Evolutionary conservation across 1,284 basidiomycete genomes (phyloP).

Genomic region (Papiliotrema terrestris): DNA sequence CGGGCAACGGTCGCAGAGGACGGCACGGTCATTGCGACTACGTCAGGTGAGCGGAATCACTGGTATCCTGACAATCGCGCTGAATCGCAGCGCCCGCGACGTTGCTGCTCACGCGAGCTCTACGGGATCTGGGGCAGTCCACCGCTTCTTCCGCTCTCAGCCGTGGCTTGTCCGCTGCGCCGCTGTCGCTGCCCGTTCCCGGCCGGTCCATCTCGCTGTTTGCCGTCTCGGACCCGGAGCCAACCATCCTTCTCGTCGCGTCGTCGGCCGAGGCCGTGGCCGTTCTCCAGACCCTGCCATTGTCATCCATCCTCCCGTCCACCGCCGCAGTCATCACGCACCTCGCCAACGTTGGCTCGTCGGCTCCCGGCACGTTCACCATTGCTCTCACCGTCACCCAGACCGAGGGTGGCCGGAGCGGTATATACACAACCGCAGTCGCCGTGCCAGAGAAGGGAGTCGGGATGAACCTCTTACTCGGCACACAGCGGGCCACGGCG

Average conservation of each 20-base stretch:
- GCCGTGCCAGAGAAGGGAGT: conserved; percentile 30
- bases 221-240: conserved; percentile 21
- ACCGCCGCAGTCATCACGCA: conserved; percentile 21
- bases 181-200: conserved; percentile 18
- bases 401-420: conserved; percentile 21
- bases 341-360: conserved; percentile 20
- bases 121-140: background rate
- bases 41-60: background rate
- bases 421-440: conserved; percentile 37
- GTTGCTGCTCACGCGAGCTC: conserved; percentile 3
- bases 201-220: conserved; percentile 22
- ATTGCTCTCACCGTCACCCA: conserved; percentile 22
- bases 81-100: background rate
- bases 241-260: conserved; percentile 30
- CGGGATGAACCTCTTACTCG: conserved; percentile 35
- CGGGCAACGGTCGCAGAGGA: background rate
- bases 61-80: background rate
- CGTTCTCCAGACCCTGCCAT: conserved; percentile 17
- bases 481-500: conserved; percentile 21
- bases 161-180: background rate
- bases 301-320: conserved; percentile 21
- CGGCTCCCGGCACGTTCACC: conserved; percentile 8
- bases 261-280: conserved; percentile 27
- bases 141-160: background rate
- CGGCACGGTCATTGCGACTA: background rate